A percentile compares a stretch with the other conserved stretches of the same genome.
phyloP scores from a whole-genome alignment of 805 yeast species.

The Pichia heedii region DNA sequence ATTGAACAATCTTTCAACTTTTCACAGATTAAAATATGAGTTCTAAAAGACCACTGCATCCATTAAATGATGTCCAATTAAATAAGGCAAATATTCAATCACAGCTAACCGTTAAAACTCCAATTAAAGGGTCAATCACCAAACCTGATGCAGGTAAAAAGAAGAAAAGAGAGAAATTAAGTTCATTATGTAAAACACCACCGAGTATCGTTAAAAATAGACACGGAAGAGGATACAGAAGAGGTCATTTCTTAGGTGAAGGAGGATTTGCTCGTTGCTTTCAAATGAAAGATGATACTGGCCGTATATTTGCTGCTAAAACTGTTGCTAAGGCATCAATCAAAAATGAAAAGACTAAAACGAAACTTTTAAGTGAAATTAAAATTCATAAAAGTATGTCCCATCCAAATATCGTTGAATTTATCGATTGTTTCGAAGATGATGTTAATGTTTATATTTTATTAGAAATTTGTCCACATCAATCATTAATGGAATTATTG shows the following conservation, averaged over 20 bases:
- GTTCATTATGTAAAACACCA: conserved; percentile 91
- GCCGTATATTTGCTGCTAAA: conserved; percentile 87
- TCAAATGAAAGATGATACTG: conserved; percentile 87
- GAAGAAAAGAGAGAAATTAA: conserved; percentile 81
- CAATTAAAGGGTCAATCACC: conserved; percentile 31
- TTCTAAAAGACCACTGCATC: conserved; percentile 39
- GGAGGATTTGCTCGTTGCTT: conserved; percentile 99
- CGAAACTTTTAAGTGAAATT: conserved; percentile 82
- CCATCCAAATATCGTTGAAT: conserved; percentile 86
- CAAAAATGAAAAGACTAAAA: conserved; percentile 80
- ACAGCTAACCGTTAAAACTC: conserved; percentile 28
- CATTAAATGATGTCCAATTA: conserved; percentile 44
- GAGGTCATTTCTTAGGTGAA: conserved; percentile 90
- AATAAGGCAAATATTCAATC: conserved; percentile 32
- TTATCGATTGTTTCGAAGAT: conserved; percentile 95
- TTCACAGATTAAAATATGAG: conserved; percentile 15
- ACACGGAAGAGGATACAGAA: conserved; percentile 77
- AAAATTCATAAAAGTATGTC: conserved; percentile 86
- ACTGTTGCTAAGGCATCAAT: conserved; percentile 96
- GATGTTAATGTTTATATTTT: conserved; percentile 88
- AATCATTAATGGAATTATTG: conserved; percentile 85
- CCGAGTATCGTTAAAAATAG: conserved; percentile 87
- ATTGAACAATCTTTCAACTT: too few species aligned
- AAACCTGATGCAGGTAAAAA: conserved; percentile 29
- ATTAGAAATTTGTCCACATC: conserved; percentile 91